Evolutionary conservation across 31 red algal species (phyloP).

Genomic region (Odonthalia washingtoniensis): DNA sequence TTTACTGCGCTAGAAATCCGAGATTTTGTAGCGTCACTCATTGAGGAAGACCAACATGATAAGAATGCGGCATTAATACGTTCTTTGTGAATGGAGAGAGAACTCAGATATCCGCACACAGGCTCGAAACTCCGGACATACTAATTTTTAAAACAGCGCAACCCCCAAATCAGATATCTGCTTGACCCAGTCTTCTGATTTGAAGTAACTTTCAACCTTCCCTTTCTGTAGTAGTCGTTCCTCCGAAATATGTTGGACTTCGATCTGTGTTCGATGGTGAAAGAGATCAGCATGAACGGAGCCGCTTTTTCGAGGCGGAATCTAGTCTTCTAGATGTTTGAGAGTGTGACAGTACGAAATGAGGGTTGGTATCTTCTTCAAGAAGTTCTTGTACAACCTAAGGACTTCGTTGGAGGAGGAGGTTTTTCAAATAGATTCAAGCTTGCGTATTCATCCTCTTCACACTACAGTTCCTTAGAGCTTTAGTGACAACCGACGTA

Average conservation of each 20-base stretch:
- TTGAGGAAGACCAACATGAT: slow-evolving; percentile 88
- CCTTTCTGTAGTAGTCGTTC: slow-evolving; percentile 72
- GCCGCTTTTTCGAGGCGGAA: slow-evolving; percentile 16
- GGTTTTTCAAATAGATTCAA: slow-evolving; percentile 29
- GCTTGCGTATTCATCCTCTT: slow-evolving; percentile 21
- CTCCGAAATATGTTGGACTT: slow-evolving; percentile 61
- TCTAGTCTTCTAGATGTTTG: neutral
- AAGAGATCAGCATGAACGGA: no score
- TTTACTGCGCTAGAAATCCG: no score
- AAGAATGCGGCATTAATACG: slow-evolving; percentile 95
- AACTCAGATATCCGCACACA: no score
- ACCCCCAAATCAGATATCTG: slow-evolving; percentile 87
- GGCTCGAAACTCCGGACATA: slow-evolving; percentile 89
- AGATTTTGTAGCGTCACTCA: slow-evolving; percentile 15
- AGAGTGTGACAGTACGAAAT: no score
- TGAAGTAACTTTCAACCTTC: slow-evolving; percentile 80
- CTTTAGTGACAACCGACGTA: slow-evolving; percentile 56
- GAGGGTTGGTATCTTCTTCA: slow-evolving; percentile 1
- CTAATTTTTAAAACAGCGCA: slow-evolving; percentile 91
- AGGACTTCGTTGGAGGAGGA: slow-evolving; percentile 29
- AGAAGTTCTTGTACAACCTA: slow-evolving; percentile 17
- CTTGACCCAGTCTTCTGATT: slow-evolving; percentile 88
- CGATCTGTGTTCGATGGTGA: no score
- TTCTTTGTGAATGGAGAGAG: slow-evolving; percentile 77
- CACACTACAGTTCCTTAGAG: slow-evolving; percentile 42